These are phyloP conservation scores for Rhizopogon rudus DNA, from an alignment of 768 basidiomycete species.

Conservation along the genomic window DNA sequence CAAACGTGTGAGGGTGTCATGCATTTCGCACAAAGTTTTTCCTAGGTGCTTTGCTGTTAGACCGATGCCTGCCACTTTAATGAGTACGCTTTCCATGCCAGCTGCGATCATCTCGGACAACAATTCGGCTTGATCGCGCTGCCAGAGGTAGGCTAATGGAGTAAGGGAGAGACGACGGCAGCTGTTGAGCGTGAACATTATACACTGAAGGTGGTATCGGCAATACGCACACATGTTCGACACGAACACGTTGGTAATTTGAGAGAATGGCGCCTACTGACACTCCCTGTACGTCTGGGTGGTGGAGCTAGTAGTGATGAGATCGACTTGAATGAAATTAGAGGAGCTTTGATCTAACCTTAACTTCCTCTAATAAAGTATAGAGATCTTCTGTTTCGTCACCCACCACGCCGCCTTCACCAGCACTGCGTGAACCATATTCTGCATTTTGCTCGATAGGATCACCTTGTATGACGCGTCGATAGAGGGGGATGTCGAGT, in stretches of 20 bases:
- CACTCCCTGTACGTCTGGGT: conserved; percentile 82
- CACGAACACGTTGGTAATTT: conserved; percentile 93
- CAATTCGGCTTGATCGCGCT: conserved; percentile 81
- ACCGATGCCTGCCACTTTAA: conserved; percentile 96
- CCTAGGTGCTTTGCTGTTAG: conserved; percentile 75
- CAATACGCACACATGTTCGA: conserved; percentile 87
- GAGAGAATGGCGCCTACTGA: conserved; percentile 97
- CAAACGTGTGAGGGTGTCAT: conserved; percentile 64
- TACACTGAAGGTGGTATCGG: background rate
- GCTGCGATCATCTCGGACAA: conserved; percentile 82
- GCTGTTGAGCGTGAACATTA: conserved; percentile 31
- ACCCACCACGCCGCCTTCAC: conserved; percentile 51
- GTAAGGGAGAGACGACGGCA: conserved; percentile 78
- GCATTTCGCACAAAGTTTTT: conserved; percentile 67
- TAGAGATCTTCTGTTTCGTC: conserved; percentile 97
- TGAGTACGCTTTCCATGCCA: conserved; percentile 77
- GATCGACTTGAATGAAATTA: background rate
- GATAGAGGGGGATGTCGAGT: conserved; percentile 81
- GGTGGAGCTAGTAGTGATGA: conserved; percentile 43
- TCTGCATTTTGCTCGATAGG: conserved; percentile 80
- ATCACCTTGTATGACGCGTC: conserved; percentile 72
- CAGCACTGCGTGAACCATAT: conserved; percentile 69
- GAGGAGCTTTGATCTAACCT: conserved; percentile 44
- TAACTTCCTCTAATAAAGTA: conserved; percentile 64
- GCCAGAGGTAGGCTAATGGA: conserved; percentile 89